phyloP scores from a whole-genome alignment of 2,329 filamentous ascomycete species.

The Penicillium corylophilum region DNA sequence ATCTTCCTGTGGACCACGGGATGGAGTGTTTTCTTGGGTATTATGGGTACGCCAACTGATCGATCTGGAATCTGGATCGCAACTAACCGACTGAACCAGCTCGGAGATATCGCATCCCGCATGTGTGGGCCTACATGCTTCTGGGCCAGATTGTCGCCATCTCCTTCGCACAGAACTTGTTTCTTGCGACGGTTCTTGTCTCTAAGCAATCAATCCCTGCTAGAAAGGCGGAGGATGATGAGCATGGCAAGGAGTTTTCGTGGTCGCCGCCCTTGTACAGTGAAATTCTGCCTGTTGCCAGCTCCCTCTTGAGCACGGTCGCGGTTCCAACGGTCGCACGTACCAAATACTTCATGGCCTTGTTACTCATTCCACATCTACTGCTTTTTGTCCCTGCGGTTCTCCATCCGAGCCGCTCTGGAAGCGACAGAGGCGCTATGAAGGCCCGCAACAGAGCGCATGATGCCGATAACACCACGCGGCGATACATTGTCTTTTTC shows the following conservation, averaged over 20 bases:
- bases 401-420: conserved; percentile 2
- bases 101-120: conserved; percentile 55
- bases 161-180: conserved; percentile 63
- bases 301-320: conserved; percentile 20
- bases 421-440: neutral
- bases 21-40: conserved; percentile 58
- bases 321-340: conserved; percentile 20
- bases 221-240: neutral
- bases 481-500: conserved; percentile 10
- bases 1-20: conserved; percentile 55
- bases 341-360: conserved; percentile 22
- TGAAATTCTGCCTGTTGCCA: conserved; percentile 11
- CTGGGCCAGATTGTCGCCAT: conserved; percentile 61
- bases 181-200: conserved; percentile 41
- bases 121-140: conserved; percentile 57
- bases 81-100: conserved; percentile 25
- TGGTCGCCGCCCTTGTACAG: conserved; percentile 9
- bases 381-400: conserved; percentile 24
- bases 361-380: conserved; percentile 23
- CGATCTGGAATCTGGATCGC: no score
- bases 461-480: conserved; percentile 2
- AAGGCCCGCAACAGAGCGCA: neutral
- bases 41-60: conserved; percentile 49
- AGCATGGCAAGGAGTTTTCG: neutral
- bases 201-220: conserved; percentile 5